Evolutionary conservation across 2,329 filamentous ascomycete genomes (phyloP), one percentile per base, ranked within the genome.

Genomic region (Trichoderma endophyticum): DNA sequence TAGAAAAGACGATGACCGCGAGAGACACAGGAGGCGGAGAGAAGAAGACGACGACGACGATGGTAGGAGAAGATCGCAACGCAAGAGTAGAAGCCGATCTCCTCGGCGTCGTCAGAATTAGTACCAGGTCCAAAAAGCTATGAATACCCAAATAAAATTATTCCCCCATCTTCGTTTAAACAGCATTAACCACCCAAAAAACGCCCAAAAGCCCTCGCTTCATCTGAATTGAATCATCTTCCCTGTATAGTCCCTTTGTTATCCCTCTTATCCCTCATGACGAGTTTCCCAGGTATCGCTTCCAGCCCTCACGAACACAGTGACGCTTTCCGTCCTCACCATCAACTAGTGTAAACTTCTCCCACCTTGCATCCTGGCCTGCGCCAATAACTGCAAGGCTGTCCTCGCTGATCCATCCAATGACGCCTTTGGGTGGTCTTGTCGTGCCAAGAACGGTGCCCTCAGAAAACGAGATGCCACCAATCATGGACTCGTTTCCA

Each of bases 351-450:
- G 91, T 84, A 77, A 97, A 97, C 73, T 92, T 94, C 83, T 98
- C 94, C 94, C 95, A 98, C 65, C 92, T 87, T 18, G 92, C 92
- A 79, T 96, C 93, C 73, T 88, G 86, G 0, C 94, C 94, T 1
- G 93, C 92, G 4, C 94, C 92, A 64, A 97, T 85, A 1, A 97
- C 90, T 1, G 95, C 83, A 12, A 97, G 83, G 18, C 88, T 92
- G 26, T 89, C 84, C 74, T 97, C 92, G 75, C 90, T 87, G 11
- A 90, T 86, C 94, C 97, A 98, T 2, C 94, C 94, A 71, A 98
- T 87, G 8, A 96, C 83, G 0, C 96, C 96, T 80, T 97, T 97
- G 12, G 90, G 87, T 15, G 94, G 91, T 65, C 89, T 82, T 15
- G 84, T 82, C 18, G 85, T 87, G 2, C 86, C 85, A 9, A 88